Evolutionary conservation across 768 basidiomycete genomes (phyloP).

Genomic region (Boletellus ananiceps): DNA sequence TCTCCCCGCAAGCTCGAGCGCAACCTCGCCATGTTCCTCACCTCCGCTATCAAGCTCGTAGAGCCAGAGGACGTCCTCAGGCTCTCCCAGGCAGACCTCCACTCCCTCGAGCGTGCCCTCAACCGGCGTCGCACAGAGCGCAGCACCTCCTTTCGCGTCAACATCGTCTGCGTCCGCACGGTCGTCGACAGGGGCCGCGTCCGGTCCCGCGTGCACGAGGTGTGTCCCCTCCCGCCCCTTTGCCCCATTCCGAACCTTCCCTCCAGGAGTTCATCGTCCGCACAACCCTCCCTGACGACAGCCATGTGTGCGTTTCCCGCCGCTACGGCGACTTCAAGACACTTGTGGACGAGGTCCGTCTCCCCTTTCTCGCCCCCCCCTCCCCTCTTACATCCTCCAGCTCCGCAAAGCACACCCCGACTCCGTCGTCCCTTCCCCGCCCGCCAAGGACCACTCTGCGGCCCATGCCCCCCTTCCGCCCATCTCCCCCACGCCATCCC

Average conservation of each 20-base stretch:
- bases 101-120: conserved; percentile 69
- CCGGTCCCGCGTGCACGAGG: conserved; percentile 84
- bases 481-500: too few relatives aligned
- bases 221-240: conserved; percentile 33
- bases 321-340: conserved; percentile 95
- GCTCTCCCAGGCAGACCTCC: conserved; percentile 79
- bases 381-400: conserved; percentile 37
- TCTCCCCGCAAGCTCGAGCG: conserved; percentile 76
- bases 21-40: conserved; percentile 76
- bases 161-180: conserved; percentile 82
- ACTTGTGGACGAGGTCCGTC: conserved; percentile 72
- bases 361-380: not conserved
- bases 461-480: conserved; percentile 33
- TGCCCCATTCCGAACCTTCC: not conserved
- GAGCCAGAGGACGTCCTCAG: conserved; percentile 90
- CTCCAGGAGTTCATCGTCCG: conserved; percentile 90
- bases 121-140: conserved; percentile 54
- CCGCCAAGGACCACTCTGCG: conserved; percentile 81
- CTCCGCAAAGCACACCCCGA: conserved; percentile 84
- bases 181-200: conserved; percentile 83
- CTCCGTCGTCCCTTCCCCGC: conserved; percentile 75
- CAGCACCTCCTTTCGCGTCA: conserved; percentile 72
- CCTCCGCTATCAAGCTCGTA: conserved; percentile 73
- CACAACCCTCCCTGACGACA: conserved; percentile 66
- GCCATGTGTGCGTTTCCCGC: conserved; percentile 84